These are phyloP conservation scores for Fusarium palustre DNA, from an alignment of 2,329 filamentous ascomycete species.

Conservation along the genomic window DNA sequence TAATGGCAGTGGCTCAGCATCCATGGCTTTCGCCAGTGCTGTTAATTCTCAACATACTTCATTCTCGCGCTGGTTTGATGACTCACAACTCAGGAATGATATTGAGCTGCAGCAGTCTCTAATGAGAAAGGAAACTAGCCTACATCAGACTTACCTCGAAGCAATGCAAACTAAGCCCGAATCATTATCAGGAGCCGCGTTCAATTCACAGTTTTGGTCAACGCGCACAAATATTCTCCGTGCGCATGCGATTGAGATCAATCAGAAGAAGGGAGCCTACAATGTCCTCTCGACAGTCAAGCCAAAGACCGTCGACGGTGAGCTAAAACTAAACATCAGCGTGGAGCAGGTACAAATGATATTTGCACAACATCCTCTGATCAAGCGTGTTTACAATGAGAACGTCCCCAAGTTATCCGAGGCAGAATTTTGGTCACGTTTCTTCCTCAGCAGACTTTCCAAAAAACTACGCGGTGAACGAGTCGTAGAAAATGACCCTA, in stretches of 20 bases:
- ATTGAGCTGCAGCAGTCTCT: slow-evolving; percentile 88
- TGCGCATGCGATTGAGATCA: slow-evolving; percentile 88
- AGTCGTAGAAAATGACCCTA: slow-evolving; percentile 79
- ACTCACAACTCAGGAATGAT: slow-evolving; percentile 80
- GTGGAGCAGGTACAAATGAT: slow-evolving; percentile 94
- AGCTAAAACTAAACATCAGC: slow-evolving; percentile 84
- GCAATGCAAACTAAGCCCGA: slow-evolving; percentile 85
- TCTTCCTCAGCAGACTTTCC: slow-evolving; percentile 90
- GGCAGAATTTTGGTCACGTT: slow-evolving; percentile 89
- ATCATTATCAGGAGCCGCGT: slow-evolving; percentile 81
- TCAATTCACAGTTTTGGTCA: slow-evolving; percentile 95
- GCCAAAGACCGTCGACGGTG: slow-evolving; percentile 63
- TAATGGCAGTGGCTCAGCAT: slow-evolving; percentile 66
- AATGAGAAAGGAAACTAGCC: slow-evolving; percentile 79
- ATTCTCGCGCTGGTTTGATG: slow-evolving; percentile 80
- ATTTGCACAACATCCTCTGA: slow-evolving; percentile 90
- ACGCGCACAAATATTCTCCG: slow-evolving; percentile 86
- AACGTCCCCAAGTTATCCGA: slow-evolving; percentile 86
- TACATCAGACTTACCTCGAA: slow-evolving; percentile 89
- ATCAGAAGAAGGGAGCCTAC: slow-evolving; percentile 88
- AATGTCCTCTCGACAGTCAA: slow-evolving; percentile 94
- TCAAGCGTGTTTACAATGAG: slow-evolving; percentile 92
- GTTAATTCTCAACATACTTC: slow-evolving; percentile 64
- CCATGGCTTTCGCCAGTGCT: slow-evolving; percentile 83
- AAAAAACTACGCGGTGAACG: slow-evolving; percentile 94